A percentile compares a stretch with the other conserved stretches of the same genome.
phyloP scores from a whole-genome alignment of 306 rosid species.

The Cicer arietinum region DNA sequence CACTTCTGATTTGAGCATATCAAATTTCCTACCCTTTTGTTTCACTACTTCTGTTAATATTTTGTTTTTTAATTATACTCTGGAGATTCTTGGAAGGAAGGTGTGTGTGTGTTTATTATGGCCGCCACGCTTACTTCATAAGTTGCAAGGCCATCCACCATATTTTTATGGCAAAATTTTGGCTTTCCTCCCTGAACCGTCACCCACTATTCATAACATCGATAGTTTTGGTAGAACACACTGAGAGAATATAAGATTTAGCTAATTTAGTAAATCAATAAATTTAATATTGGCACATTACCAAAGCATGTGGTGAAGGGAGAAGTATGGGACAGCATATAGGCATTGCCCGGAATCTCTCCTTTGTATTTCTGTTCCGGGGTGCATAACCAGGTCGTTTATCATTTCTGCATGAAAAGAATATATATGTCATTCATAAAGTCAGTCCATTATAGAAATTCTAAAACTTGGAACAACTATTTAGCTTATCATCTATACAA shows the following conservation, averaged over 20 bases:
- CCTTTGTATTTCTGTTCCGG: slow-evolving; percentile 62
- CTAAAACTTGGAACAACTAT: slow-evolving; percentile 26
- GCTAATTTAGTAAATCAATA: slow-evolving; percentile 40
- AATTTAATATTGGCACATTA: slow-evolving; percentile 46
- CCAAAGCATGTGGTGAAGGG: slow-evolving; percentile 98
- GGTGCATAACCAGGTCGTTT: slow-evolving; percentile 60
- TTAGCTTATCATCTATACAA: slow-evolving; percentile 31
- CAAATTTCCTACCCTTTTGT: background rate
- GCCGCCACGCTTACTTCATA: background rate
- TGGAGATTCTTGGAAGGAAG: background rate
- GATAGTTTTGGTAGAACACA: slow-evolving; percentile 13
- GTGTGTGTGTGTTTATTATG: background rate
- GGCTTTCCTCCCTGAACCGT: background rate
- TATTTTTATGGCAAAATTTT: background rate
- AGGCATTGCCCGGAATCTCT: slow-evolving; percentile 95
- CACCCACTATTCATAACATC: background rate
- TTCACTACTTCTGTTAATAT: background rate
- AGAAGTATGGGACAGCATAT: slow-evolving; percentile 88
- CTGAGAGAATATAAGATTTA: slow-evolving; percentile 27
- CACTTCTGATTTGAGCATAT: background rate
- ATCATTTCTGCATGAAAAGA: slow-evolving; percentile 66
- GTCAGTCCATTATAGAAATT: slow-evolving; percentile 33
- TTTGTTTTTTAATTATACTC: background rate
- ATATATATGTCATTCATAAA: slow-evolving; percentile 37
- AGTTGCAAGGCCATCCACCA: background rate